Evolutionary conservation across 768 basidiomycete genomes (phyloP).

Genomic region (Filobasidium wieringae): DNA sequence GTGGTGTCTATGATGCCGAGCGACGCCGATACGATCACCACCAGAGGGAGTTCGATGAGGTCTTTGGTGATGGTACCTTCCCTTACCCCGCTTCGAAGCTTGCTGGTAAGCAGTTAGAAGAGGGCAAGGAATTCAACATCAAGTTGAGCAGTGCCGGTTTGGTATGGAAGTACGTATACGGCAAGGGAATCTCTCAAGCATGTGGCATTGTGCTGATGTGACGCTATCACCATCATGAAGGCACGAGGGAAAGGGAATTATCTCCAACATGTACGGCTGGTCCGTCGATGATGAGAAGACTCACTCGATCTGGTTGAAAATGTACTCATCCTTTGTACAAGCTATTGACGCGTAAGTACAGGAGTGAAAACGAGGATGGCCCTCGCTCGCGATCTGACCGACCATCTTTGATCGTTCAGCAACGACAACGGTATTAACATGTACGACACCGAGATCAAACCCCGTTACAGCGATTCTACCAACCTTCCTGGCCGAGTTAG

Average conservation of each 20-base stretch:
- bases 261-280: slow-evolving; percentile 51
- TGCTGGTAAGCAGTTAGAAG: slow-evolving; percentile 1
- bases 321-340: slow-evolving; percentile 91
- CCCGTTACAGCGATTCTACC: slow-evolving; percentile 61
- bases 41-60: slow-evolving; percentile 79
- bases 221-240: not conserved
- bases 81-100: slow-evolving; percentile 9
- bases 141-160: slow-evolving; percentile 88
- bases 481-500: slow-evolving; percentile 76
- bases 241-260: slow-evolving; percentile 79
- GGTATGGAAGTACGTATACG: slow-evolving; percentile 69
- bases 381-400: not conserved
- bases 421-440: slow-evolving; percentile 90
- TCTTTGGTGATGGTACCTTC: slow-evolving; percentile 66
- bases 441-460: slow-evolving; percentile 53
- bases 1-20: slow-evolving; percentile 73
- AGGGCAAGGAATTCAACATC: slow-evolving; percentile 42
- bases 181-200: not conserved
- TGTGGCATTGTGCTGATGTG: not conserved
- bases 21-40: slow-evolving; percentile 86
- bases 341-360: slow-evolving; percentile 49
- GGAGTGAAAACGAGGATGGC: not conserved
- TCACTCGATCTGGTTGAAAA: slow-evolving; percentile 66
- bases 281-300: slow-evolving; percentile 53
- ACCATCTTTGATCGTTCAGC: slow-evolving; percentile 37